A percentile compares a stretch with the other conserved stretches of the same genome.
Evolutionary conservation across 1,284 basidiomycete species (phyloP).

Genomic region (Agroathelia rolfsii): DNA sequence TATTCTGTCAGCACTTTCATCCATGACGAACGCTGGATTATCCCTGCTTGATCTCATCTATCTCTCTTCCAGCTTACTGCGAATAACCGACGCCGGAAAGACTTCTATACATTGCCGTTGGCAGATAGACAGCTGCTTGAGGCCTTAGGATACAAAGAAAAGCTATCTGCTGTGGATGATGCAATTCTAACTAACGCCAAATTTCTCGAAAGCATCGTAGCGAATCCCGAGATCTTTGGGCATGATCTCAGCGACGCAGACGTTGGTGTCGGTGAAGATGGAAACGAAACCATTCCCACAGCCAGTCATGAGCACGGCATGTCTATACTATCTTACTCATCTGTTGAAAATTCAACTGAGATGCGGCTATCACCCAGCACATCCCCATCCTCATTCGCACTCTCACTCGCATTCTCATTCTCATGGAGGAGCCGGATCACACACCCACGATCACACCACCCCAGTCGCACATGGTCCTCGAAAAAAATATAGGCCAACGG

Average conservation of each 20-base stretch:
- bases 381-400: constrained; percentile 21
- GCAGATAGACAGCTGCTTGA: constrained; percentile 55
- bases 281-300: constrained; percentile 10
- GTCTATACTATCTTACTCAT: background rate
- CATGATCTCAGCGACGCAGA: constrained; percentile 30
- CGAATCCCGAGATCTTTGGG: constrained; percentile 66
- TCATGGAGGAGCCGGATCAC: constrained; percentile 21
- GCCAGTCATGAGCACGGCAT: constrained; percentile 17
- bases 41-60: constrained; percentile 2
- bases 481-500: constrained; percentile 38
- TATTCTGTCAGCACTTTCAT: constrained; percentile 40
- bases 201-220: constrained; percentile 57
- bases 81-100: constrained; percentile 68
- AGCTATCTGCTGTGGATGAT: constrained; percentile 55
- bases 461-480: constrained; percentile 18
- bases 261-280: constrained; percentile 21
- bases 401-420: constrained; percentile 22
- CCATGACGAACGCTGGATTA: background rate
- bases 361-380: constrained; percentile 5
- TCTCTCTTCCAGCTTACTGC: constrained; percentile 44
- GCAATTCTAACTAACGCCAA: constrained; percentile 63
- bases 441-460: constrained; percentile 16
- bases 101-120: constrained; percentile 50
- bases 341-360: background rate
- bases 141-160: constrained; percentile 53